phyloP scores from a whole-genome alignment of 805 yeast species.

The Barnettozyma sp. region DNA sequence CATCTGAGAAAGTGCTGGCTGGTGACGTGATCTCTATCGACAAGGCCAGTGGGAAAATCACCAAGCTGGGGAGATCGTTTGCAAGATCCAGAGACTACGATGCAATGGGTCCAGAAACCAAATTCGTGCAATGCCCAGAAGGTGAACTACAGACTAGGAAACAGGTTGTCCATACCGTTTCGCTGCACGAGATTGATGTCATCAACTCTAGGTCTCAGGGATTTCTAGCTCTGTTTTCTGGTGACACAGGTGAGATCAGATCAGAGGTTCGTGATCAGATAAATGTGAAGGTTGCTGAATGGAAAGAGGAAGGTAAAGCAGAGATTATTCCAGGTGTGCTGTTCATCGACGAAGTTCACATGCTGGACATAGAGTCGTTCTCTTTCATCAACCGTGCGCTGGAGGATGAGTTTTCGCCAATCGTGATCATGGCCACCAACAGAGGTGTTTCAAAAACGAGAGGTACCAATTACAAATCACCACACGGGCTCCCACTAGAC shows the following conservation, averaged over 20 bases:
- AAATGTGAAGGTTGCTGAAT: slow-evolving; percentile 93
- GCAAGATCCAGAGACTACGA: slow-evolving; percentile 96
- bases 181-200: slow-evolving; percentile 94
- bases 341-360: slow-evolving; percentile 96
- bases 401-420: slow-evolving; percentile 94
- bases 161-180: slow-evolving; percentile 96
- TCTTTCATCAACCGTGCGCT: slow-evolving; percentile 92
- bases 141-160: slow-evolving; percentile 96
- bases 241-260: slow-evolving; percentile 96
- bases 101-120: slow-evolving; percentile 97
- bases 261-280: slow-evolving; percentile 95
- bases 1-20: slow-evolving; percentile 91
- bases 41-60: slow-evolving; percentile 89
- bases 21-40: slow-evolving; percentile 97
- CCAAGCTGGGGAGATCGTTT: slow-evolving; percentile 92
- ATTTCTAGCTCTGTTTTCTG: slow-evolving; percentile 88
- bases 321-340: slow-evolving; percentile 96
- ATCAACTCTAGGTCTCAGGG: slow-evolving; percentile 98
- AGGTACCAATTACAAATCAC: slow-evolving; percentile 89
- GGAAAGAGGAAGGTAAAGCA: slow-evolving; percentile 99
- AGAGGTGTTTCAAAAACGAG: slow-evolving; percentile 91
- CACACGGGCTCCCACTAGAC: slow-evolving; percentile 97
- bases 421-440: slow-evolving; percentile 97
- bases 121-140: slow-evolving; percentile 96
- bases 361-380: slow-evolving; percentile 96